These are phyloP conservation scores for Polyporus arcularius DNA, from an alignment of 768 basidiomycete genomes.

Conservation along the genomic window DNA sequence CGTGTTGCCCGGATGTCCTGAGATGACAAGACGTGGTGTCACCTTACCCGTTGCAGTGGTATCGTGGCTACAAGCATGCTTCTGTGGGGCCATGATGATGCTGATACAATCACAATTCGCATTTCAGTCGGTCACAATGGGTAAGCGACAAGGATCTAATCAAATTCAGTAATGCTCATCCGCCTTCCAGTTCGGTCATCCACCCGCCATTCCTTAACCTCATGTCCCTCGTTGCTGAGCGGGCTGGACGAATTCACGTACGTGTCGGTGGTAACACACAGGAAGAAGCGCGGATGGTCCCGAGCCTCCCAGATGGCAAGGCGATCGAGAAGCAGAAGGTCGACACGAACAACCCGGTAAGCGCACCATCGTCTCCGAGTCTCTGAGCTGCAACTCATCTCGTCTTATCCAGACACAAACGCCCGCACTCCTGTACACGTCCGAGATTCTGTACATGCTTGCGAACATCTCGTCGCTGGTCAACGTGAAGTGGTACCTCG, in stretches of 20 bases:
- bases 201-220: slow-evolving; percentile 55
- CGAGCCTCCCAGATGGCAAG: slow-evolving; percentile 46
- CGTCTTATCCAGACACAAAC: slow-evolving; percentile 47
- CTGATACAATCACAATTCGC: background rate
- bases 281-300: slow-evolving; percentile 49
- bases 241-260: slow-evolving; percentile 42
- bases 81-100: background rate
- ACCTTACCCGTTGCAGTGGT: slow-evolving; percentile 43
- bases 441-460: slow-evolving; percentile 53
- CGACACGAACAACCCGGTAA: slow-evolving; percentile 39
- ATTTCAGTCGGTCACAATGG: slow-evolving; percentile 53
- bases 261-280: slow-evolving; percentile 54
- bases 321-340: slow-evolving; percentile 53
- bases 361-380: slow-evolving; percentile 39
- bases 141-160: slow-evolving; percentile 30
- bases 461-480: slow-evolving; percentile 45
- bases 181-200: slow-evolving; percentile 43
- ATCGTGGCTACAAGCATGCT: background rate
- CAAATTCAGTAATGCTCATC: background rate
- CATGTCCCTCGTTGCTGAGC: slow-evolving; percentile 43
- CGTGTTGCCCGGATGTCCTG: too few relatives aligned
- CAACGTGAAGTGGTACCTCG: slow-evolving; percentile 51
- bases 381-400: slow-evolving; percentile 21
- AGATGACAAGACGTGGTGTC: slow-evolving; percentile 37
- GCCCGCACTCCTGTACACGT: slow-evolving; percentile 49